These are phyloP conservation scores for Lepraria neglecta DNA, from an alignment of 495 filamentous ascomycete species.

Conservation along the genomic window DNA sequence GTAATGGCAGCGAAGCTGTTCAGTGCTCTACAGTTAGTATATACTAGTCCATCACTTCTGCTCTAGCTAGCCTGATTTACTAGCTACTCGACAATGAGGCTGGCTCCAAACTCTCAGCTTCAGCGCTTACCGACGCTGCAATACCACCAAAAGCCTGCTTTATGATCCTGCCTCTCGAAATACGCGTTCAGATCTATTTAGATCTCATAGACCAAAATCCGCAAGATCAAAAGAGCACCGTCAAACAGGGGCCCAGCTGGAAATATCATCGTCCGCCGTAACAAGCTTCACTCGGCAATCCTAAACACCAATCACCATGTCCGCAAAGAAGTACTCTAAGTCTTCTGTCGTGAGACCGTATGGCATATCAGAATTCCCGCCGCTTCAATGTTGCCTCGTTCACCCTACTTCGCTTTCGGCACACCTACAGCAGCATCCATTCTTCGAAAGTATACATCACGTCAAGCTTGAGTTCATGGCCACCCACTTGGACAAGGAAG, in stretches of 20 bases:
- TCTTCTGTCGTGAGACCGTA: neutral
- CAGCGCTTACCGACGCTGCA: neutral
- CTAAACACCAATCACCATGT: constrained; percentile 4
- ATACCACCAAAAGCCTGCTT: neutral
- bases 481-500: neutral
- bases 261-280: neutral
- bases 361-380: constrained; percentile 9
- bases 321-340: neutral
- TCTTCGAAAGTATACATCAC: neutral
- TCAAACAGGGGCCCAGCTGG: neutral
- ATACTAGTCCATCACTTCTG: neutral
- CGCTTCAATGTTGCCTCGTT: neutral
- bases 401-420: neutral
- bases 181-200: neutral
- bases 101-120: neutral
- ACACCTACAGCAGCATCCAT: neutral
- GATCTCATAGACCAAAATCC: neutral
- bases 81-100: neutral
- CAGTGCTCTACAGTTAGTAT: neutral
- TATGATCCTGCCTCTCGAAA: neutral
- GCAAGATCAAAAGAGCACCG: neutral
- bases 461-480: neutral
- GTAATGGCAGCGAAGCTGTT: neutral
- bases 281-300: neutral
- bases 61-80: neutral